A percentile compares a stretch with the other conserved stretches of the same genome.
phyloP scores from a whole-genome alignment of 2,329 filamentous ascomycete genomes.

The Fusarium devonianum region DNA sequence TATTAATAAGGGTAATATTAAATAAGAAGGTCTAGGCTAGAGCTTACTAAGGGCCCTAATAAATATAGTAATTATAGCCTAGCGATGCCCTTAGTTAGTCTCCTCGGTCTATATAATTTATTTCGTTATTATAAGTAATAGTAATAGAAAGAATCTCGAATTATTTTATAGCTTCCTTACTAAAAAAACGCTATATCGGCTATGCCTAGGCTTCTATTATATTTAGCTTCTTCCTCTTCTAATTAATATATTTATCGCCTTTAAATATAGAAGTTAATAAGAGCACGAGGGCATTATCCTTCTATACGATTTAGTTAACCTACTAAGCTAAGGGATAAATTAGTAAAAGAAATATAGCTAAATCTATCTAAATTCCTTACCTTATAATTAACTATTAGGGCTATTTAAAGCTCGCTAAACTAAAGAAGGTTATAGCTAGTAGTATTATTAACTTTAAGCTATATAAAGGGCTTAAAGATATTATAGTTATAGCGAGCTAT shows the following conservation, averaged over 20 bases:
- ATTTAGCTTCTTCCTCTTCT: neutral
- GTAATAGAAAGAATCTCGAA: neutral
- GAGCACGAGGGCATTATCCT: constrained; percentile 22
- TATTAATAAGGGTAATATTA: constrained; percentile 8
- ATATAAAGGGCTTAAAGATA: constrained; percentile 6
- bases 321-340: constrained; percentile 1
- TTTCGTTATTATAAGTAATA: constrained; percentile 11
- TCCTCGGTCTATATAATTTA: constrained; percentile 12
- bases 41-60: constrained; percentile 10
- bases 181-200: constrained; percentile 9
- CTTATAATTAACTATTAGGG: constrained; percentile 2
- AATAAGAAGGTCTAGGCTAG: constrained; percentile 16
- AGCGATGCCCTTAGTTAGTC: constrained; percentile 4
- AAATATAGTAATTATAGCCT: constrained; percentile 3
- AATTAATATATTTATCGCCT: neutral
- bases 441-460: constrained; percentile 7
- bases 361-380: neutral
- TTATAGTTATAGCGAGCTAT: constrained; percentile 10
- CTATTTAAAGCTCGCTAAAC: neutral
- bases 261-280: constrained; percentile 5
- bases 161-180: constrained; percentile 3
- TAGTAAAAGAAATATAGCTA: constrained; percentile 3
- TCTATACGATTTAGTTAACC: constrained; percentile 17
- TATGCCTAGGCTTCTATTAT: neutral
- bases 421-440: neutral